phyloP scores from a whole-genome alignment of 441 rosid genomes.

The Adansonia madagascariensis region DNA sequence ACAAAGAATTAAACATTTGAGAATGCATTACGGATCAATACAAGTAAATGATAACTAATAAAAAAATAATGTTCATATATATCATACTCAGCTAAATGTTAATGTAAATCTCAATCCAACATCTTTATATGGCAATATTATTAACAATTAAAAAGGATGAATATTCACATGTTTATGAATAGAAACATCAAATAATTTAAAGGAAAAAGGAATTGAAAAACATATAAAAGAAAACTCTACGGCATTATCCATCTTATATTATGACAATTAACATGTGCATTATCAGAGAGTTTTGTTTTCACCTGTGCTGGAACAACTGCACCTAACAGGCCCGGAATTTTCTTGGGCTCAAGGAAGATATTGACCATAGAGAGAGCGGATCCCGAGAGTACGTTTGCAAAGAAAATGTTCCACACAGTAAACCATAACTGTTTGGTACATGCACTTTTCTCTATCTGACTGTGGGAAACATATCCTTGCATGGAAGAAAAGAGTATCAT shows the following conservation, averaged over 20 bases:
- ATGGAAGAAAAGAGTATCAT: conserved; percentile 76
- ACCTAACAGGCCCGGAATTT: conserved; percentile 71
- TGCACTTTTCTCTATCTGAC: conserved; percentile 77
- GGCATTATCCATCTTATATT: neutral
- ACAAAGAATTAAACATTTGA: neutral
- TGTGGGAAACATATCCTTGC: conserved; percentile 75
- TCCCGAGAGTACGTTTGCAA: conserved; percentile 82
- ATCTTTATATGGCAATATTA: neutral
- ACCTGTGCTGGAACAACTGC: conserved; percentile 92
- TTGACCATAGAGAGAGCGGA: conserved; percentile 65
- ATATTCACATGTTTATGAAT: neutral
- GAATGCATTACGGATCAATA: neutral
- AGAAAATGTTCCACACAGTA: conserved; percentile 84
- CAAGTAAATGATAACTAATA: neutral
- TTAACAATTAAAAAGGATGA: neutral
- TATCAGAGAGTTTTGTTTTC: conserved; percentile 24
- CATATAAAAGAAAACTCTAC: neutral
- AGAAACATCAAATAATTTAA: neutral
- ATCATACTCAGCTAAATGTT: neutral
- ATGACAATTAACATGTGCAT: neutral
- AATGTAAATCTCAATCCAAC: neutral
- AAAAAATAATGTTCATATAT: neutral
- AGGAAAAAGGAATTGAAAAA: neutral
- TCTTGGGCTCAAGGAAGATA: conserved; percentile 78
- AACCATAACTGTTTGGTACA: conserved; percentile 74